Percentiles rank a stretch among this genome's conserved stretches.
Evolutionary conservation across 495 filamentous ascomycete species (phyloP).

Genomic region (Hyaloscypha variabilis): DNA sequence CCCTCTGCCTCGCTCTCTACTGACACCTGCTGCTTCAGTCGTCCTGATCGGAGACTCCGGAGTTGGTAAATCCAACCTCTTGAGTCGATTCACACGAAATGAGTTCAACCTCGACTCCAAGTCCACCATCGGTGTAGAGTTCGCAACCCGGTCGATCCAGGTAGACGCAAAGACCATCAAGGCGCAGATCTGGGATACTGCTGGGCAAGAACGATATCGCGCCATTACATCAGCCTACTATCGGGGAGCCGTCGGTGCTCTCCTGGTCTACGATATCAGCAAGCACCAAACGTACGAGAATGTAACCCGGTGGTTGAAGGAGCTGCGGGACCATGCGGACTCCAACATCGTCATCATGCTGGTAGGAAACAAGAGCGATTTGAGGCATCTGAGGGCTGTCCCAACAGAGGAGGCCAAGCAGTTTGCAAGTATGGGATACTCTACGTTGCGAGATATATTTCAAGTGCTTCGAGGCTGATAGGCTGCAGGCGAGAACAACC

Average conservation of each 20-base stretch:
- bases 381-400: constrained; percentile 95
- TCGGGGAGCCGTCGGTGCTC: constrained; percentile 93
- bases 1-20: constrained; percentile 23
- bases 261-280: constrained; percentile 99
- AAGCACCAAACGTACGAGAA: constrained; percentile 99
- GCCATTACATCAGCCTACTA: constrained; percentile 99
- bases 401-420: constrained; percentile 98
- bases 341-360: constrained; percentile 99
- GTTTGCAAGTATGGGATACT: constrained; percentile 81
- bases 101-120: constrained; percentile 99
- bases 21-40: constrained; percentile 55
- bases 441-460: background rate
- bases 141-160: constrained; percentile 97
- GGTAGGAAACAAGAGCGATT: constrained; percentile 99
- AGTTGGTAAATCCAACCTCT: constrained; percentile 99
- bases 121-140: constrained; percentile 99
- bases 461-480: constrained; percentile 27
- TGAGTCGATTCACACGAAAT: constrained; percentile 99
- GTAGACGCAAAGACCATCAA: constrained; percentile 99
- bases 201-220: constrained; percentile 97
- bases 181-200: constrained; percentile 99
- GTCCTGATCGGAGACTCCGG: constrained; percentile 98
- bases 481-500: constrained; percentile 80
- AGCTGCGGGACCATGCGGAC: constrained; percentile 96
- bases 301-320: constrained; percentile 98